Conservation (phyloP, 2,329 filamentous ascomycete species). For the Botrytis deweyae region DNA sequence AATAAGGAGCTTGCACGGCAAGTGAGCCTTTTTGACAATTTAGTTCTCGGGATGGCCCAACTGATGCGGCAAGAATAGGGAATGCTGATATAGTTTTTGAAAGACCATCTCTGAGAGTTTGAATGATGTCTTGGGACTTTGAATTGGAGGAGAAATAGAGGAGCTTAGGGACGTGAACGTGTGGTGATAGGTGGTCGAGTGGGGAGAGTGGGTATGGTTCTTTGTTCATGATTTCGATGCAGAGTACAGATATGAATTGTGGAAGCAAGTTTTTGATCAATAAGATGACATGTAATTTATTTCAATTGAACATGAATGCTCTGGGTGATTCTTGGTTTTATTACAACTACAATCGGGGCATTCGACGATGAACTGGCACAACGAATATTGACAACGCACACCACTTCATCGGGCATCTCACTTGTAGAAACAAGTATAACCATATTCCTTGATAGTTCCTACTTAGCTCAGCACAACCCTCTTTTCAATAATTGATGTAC, state of each 20-base stretch:
- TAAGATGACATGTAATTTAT: background rate
- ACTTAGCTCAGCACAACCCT: background rate
- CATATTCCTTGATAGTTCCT: background rate
- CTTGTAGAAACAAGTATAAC: background rate
- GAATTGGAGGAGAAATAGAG: conserved; percentile 4
- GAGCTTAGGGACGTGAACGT: background rate
- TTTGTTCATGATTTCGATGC: background rate
- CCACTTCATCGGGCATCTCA: background rate
- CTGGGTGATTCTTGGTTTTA: background rate
- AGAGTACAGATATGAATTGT: background rate
- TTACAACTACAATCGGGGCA: background rate
- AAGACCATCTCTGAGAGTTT: background rate
- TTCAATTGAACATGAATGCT: background rate
- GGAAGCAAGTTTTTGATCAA: background rate
- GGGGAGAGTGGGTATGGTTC: background rate
- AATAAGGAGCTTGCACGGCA: conserved; percentile 7
- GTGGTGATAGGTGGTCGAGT: conserved; percentile 8
- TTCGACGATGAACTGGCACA: background rate
- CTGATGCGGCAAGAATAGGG: background rate
- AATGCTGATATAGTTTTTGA: conserved; percentile 10
- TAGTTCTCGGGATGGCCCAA: background rate
- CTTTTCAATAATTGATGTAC: background rate
- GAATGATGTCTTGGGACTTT: background rate
- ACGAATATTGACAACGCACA: background rate
- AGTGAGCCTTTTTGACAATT: background rate